Percentiles rank a stretch among this genome's conserved stretches.
Conservation (phyloP, 495 filamentous ascomycete species). For the Tricharina praecox region DNA sequence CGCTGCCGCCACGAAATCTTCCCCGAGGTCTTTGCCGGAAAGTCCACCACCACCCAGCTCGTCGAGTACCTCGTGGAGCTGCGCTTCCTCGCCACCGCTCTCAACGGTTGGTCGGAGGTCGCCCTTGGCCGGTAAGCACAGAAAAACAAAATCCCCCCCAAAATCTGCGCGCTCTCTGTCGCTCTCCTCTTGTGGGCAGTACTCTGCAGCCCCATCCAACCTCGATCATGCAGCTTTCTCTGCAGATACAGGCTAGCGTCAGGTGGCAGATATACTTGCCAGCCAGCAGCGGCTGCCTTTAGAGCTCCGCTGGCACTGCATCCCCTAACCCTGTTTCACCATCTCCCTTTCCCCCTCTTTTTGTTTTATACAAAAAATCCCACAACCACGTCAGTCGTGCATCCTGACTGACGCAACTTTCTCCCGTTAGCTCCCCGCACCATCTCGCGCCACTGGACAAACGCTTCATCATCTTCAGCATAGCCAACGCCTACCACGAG, state of each 20-base stretch:
- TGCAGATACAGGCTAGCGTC: neutral
- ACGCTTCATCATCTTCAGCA: slow-evolving; percentile 1
- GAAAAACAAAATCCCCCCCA: neutral
- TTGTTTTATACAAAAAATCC: too few species aligned
- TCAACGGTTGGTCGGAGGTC: slow-evolving; percentile 3
- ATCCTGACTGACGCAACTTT: neutral
- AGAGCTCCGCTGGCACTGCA: too few species aligned
- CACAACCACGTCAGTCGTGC: neutral
- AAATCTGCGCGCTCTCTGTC: neutral
- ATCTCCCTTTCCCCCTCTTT: neutral
- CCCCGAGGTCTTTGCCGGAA: slow-evolving; percentile 4
- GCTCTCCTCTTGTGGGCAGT: neutral
- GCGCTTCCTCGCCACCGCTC: neutral
- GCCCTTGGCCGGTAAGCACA: slow-evolving; percentile 4
- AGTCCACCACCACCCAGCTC: slow-evolving; percentile 1
- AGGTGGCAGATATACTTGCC: too few species aligned
- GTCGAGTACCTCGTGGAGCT: slow-evolving; percentile 9
- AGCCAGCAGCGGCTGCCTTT: too few species aligned
- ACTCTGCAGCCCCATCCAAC: neutral
- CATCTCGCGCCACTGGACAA: slow-evolving; percentile 5
- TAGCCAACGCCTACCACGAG: slow-evolving; percentile 4
- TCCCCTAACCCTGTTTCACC: slow-evolving; percentile 5
- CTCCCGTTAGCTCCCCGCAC: slow-evolving; percentile 5
- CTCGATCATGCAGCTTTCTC: neutral
- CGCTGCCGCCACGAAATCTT: slow-evolving; percentile 3